Conservation (phyloP, 768 basidiomycete species). For the Erythrobasidium yunnanense region DNA sequence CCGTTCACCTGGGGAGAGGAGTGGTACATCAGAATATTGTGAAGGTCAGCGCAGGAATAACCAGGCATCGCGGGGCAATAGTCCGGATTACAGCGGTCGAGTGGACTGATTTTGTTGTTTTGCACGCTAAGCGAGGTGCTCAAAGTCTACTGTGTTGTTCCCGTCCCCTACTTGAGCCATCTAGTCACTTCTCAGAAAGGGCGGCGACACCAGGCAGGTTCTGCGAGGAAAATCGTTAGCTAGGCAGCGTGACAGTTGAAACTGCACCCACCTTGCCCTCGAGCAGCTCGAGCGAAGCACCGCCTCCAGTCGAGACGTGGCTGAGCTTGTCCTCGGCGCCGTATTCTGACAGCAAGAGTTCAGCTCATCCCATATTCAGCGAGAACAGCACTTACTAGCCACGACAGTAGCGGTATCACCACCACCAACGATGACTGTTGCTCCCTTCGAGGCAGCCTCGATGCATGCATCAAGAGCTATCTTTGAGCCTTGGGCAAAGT, state of each 20-base stretch:
- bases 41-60: no score
- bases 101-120: no score
- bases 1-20: no score
- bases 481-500: slow-evolving; percentile 75
- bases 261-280: slow-evolving; percentile 75
- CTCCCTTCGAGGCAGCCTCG: slow-evolving; percentile 71
- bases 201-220: slow-evolving; percentile 22
- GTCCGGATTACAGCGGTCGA: no score
- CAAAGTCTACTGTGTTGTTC: no score
- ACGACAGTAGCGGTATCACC: slow-evolving; percentile 94
- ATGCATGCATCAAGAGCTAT: slow-evolving; percentile 72
- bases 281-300: slow-evolving; percentile 83
- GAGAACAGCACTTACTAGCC: slow-evolving; percentile 45
- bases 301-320: slow-evolving; percentile 86
- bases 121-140: no score
- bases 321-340: slow-evolving; percentile 75
- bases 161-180: no score
- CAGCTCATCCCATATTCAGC: not conserved
- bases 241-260: not conserved
- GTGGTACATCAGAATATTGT: no score
- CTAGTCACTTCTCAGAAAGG: slow-evolving; percentile 13
- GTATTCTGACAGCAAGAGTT: slow-evolving; percentile 45
- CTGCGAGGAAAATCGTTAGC: not conserved
- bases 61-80: no score
- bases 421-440: slow-evolving; percentile 79